These are phyloP conservation scores for Pseudogymnoascus sp. DNA, from an alignment of 2,329 filamentous ascomycete species.

Conservation along the genomic window DNA sequence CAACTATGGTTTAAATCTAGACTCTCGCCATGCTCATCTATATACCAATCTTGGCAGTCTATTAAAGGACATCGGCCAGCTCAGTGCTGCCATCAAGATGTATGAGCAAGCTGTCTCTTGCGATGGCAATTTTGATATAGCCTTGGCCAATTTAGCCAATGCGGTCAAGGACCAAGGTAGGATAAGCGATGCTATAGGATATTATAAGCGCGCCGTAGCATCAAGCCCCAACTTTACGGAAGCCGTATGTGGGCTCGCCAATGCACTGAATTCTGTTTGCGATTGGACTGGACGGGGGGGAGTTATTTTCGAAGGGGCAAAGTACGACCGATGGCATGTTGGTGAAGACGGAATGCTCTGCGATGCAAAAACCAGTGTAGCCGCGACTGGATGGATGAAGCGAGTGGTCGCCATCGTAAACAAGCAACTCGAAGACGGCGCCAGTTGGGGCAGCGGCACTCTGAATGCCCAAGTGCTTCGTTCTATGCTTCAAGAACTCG, in stretches of 20 bases:
- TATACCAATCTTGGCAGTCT: slow-evolving; percentile 95
- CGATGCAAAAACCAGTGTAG: slow-evolving; percentile 56
- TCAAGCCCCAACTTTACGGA: slow-evolving; percentile 96
- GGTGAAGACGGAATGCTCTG: slow-evolving; percentile 73
- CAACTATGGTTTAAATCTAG: slow-evolving; percentile 82
- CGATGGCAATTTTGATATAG: slow-evolving; percentile 93
- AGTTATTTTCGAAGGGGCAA: slow-evolving; percentile 63
- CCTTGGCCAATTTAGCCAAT: slow-evolving; percentile 90
- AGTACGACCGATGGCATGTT: slow-evolving; percentile 87
- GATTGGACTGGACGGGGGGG: slow-evolving; percentile 89
- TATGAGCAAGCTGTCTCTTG: slow-evolving; percentile 91
- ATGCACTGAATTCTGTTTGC: slow-evolving; percentile 92
- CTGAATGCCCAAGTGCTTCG: slow-evolving; percentile 49
- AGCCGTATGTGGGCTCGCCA: slow-evolving; percentile 90
- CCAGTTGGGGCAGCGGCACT: slow-evolving; percentile 71
- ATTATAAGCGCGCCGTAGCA: slow-evolving; percentile 81
- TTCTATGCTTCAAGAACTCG: slow-evolving; percentile 28
- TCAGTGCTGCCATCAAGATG: slow-evolving; percentile 89
- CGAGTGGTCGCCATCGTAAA: slow-evolving; percentile 85
- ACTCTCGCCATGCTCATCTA: slow-evolving; percentile 84
- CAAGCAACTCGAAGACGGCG: slow-evolving; percentile 78
- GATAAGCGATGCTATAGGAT: slow-evolving; percentile 83
- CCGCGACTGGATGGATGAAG: slow-evolving; percentile 73
- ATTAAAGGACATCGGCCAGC: slow-evolving; percentile 90
- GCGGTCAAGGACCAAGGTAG: slow-evolving; percentile 94